Base-by-base conservation (phyloP, 23 red algal genomes). In the Gracilariopsis chorda region DNA sequence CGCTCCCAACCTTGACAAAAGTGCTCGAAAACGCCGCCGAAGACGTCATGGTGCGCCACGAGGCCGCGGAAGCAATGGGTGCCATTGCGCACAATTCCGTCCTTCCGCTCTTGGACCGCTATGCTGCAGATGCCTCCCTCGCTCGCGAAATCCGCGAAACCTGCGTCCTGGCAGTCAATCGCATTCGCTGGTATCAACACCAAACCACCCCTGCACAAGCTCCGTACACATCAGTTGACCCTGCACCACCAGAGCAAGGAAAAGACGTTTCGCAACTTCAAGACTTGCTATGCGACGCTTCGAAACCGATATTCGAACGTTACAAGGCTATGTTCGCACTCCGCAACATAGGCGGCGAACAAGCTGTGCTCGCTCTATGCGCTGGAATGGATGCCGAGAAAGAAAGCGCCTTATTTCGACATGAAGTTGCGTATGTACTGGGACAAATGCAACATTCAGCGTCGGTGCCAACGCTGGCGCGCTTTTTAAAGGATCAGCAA, bases 61-160 rank as follows among this genome's bases (percentile, higher is more conserved):
- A 99, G 90, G 93, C 92, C 37, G 97, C 90, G 33, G 97, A 99
- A 72, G 97, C 97, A 36, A 70, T 99, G 33, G 97, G 97, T 43
- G 97, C 97, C 3, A 95, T 99, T 48, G 93, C 69, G 4, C 29
- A 81, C 58, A 16, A 7, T 0, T 61, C 42, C 3, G 75, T 55
- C 34, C 28, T 90, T 24, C 49, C 62, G 30, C 13, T 91, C 19
- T 76, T 99, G 41, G 57, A 75, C 30, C 12, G 7, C 24, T 91
- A 62, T 36, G 77, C 70, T 0, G 23, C 23, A 1, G 92, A 91
- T 62, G 53, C 36, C 23, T 55, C 51, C 25, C 41, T 91, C 48
- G 63, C 72, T 3, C 73, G 46, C 3, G 97, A 95, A 60, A 94
- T 99, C 24, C 63, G 56, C 35, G 97, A 99, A 80, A 99, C 97